Percentiles rank a stretch among this genome's conserved stretches.
Conservation (phyloP, 768 basidiomycete species). For the Serendipita sp. region DNA sequence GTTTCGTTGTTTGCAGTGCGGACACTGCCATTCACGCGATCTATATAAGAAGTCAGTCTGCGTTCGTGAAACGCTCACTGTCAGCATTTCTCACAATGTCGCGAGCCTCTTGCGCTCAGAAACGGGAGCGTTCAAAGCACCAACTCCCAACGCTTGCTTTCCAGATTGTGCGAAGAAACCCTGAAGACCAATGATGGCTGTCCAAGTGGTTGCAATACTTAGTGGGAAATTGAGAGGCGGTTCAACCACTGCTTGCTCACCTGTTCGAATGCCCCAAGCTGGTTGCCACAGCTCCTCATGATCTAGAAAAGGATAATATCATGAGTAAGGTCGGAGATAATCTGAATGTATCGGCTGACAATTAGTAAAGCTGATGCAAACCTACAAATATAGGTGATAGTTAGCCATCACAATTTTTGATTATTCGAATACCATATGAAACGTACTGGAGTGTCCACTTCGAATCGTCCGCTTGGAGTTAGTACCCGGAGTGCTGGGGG, state of each 20-base stretch:
- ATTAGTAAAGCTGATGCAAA: conserved; percentile 85
- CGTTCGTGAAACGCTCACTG: neutral
- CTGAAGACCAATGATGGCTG: conserved; percentile 76
- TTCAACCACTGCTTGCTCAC: conserved; percentile 24
- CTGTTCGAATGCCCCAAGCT: conserved; percentile 94
- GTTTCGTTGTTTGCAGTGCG: conserved; percentile 55
- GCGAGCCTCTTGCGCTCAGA: conserved; percentile 68
- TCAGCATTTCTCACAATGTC: conserved; percentile 36
- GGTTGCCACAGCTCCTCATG: conserved; percentile 98
- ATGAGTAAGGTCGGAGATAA: neutral
- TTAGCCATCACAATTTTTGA: neutral
- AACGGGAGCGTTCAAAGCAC: conserved; percentile 67
- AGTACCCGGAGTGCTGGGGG: conserved; percentile 93
- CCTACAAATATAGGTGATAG: conserved; percentile 28
- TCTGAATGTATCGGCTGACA: conserved; percentile 36
- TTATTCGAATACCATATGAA: neutral
- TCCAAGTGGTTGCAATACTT: neutral
- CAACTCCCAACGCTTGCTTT: conserved; percentile 72
- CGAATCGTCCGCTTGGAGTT: conserved; percentile 94
- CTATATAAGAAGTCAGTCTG: conserved; percentile 17
- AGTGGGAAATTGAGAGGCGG: conserved; percentile 9
- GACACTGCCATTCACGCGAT: conserved; percentile 68
- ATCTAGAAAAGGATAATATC: conserved; percentile 30
- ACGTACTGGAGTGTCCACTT: conserved; percentile 82
- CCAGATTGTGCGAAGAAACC: conserved; percentile 82